These are phyloP conservation scores for Forsythia viridissima DNA, from an alignment of 257 asterid genomes.

Conservation along the genomic window DNA sequence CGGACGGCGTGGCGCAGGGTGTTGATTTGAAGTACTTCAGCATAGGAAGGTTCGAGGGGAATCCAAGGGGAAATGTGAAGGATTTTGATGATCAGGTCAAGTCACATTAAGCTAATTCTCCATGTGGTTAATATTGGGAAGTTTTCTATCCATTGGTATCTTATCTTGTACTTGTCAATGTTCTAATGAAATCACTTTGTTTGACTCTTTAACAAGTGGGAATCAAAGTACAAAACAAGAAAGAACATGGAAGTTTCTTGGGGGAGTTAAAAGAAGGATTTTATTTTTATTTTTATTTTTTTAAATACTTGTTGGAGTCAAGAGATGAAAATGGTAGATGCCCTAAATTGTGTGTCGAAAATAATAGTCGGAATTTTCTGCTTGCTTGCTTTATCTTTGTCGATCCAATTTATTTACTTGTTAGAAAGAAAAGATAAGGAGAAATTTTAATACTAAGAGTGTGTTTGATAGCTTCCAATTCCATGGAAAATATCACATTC, in stretches of 20 bases:
- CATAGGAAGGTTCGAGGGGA: neutral
- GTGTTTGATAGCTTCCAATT: no score
- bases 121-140: neutral
- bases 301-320: no score
- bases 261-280: neutral
- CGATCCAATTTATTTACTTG: no score
- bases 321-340: no score
- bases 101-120: neutral
- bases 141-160: neutral
- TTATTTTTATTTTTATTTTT: no score
- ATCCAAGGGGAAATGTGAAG: neutral
- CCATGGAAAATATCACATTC: no score
- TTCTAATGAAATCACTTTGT: neutral
- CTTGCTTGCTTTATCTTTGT: no score
- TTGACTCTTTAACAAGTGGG: neutral
- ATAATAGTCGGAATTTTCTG: no score
- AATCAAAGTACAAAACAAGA: neutral
- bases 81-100: neutral
- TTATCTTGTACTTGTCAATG: neutral
- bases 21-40: slow-evolving; percentile 40
- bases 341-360: no score
- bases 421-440: no score
- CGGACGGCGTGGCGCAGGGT: slow-evolving; percentile 41
- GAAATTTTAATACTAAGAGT: no score
- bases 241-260: neutral